phyloP scores from a whole-genome alignment of 352 stramenopile genomes.

The Phytopythium kandeliae region DNA sequence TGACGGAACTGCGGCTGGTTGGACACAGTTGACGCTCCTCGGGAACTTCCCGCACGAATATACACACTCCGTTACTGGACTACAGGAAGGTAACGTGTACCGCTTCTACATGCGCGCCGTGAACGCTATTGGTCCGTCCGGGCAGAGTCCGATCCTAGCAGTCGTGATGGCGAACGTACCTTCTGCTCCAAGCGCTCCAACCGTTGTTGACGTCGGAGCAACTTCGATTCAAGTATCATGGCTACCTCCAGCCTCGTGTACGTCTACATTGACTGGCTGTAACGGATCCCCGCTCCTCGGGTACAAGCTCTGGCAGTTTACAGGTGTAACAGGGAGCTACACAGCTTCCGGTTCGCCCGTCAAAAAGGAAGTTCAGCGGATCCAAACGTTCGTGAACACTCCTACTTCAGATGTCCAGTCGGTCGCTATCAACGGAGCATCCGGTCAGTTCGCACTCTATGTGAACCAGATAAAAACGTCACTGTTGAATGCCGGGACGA shows the following conservation, averaged over 20 bases:
- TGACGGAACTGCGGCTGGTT: constrained; percentile 31
- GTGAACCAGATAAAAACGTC: constrained; percentile 52
- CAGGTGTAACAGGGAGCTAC: constrained; percentile 61
- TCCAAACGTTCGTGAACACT: constrained; percentile 65
- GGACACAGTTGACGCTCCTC: constrained; percentile 33
- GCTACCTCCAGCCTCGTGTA: constrained; percentile 57
- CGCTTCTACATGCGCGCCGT: constrained; percentile 89
- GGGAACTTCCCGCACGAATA: constrained; percentile 52
- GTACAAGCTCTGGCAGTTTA: constrained; percentile 94
- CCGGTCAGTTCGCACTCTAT: constrained; percentile 69
- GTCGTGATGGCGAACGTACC: constrained; percentile 84
- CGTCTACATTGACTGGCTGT: constrained; percentile 65
- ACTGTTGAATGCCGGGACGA: constrained; percentile 33
- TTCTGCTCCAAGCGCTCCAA: constrained; percentile 35
- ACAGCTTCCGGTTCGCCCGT: constrained; percentile 77
- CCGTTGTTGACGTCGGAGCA: constrained; percentile 52
- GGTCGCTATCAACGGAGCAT: constrained; percentile 54
- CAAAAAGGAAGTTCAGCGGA: constrained; percentile 86
- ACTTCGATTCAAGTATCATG: constrained; percentile 67
- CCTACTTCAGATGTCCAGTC: constrained; percentile 69
- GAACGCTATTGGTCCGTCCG: constrained; percentile 82
- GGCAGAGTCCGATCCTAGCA: constrained; percentile 80
- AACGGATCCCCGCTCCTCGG: constrained; percentile 80
- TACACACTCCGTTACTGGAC: constrained; percentile 27
- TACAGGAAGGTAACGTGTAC: constrained; percentile 87